Conservation (phyloP, 352 stramenopile species). For the Phytophthora pisi region DNA sequence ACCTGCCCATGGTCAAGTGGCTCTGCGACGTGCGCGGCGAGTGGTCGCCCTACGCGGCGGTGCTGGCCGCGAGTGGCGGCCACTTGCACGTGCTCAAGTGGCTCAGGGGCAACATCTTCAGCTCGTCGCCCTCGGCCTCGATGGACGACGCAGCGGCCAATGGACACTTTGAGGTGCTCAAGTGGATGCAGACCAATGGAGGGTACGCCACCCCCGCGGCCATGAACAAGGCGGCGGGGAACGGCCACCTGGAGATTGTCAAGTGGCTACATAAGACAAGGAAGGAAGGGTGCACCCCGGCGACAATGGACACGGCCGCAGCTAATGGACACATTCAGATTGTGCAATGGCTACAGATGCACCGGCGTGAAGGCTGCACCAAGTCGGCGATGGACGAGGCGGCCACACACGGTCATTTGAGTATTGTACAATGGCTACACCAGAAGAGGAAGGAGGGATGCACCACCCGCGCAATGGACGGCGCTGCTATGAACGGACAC, state of each 20-base stretch:
- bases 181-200: constrained; percentile 35
- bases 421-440: constrained; percentile 34
- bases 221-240: constrained; percentile 39
- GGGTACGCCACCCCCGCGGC: constrained; percentile 25
- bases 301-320: constrained; percentile 35
- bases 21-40: constrained; percentile 38
- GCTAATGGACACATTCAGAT: constrained; percentile 31
- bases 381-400: constrained; percentile 38
- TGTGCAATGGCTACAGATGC: constrained; percentile 35
- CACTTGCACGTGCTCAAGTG: constrained; percentile 42
- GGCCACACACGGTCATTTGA: constrained; percentile 28
- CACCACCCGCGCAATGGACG: constrained; percentile 33
- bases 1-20: constrained; percentile 43
- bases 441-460: constrained; percentile 36
- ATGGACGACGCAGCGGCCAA: constrained; percentile 40
- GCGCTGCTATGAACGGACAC: constrained; percentile 31
- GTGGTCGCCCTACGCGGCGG: constrained; percentile 38
- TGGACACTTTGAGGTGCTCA: constrained; percentile 26
- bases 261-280: constrained; percentile 39
- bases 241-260: constrained; percentile 32
- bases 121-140: constrained; percentile 21
- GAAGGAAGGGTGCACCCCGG: constrained; percentile 33
- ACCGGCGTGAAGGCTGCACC: constrained; percentile 33
- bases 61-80: constrained; percentile 37
- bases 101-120: constrained; percentile 32